Percentiles rank a stretch among this genome's conserved stretches.
phyloP scores from a whole-genome alignment of 1,139 yeast species.

The Debaryomyces udenii region DNA sequence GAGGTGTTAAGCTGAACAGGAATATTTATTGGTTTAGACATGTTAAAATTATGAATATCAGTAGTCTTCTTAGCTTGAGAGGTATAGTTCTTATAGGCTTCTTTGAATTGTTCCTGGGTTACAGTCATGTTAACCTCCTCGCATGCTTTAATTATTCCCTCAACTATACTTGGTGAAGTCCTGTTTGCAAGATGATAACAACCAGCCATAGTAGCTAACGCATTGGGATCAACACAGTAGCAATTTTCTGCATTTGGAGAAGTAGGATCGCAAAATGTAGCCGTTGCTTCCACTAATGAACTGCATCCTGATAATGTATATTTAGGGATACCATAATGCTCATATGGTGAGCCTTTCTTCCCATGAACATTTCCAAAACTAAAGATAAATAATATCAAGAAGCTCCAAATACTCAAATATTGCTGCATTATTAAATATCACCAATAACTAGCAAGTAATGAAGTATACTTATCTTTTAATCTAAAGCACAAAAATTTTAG shows the following conservation, averaged over 20 bases:
- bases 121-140: conserved; percentile 14
- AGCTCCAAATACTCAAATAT: not conserved
- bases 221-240: conserved; percentile 16
- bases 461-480: not conserved
- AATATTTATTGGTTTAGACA: conserved; percentile 19
- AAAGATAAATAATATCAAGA: conserved; percentile 1
- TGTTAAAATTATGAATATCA: conserved; percentile 28
- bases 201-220: conserved; percentile 22
- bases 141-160: conserved; percentile 17
- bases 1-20: conserved; percentile 27
- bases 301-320: conserved; percentile 23
- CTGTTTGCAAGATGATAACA: conserved; percentile 14
- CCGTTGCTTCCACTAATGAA: conserved; percentile 11
- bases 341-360: conserved; percentile 15
- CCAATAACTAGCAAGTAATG: not conserved
- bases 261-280: conserved; percentile 19
- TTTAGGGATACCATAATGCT: conserved; percentile 12
- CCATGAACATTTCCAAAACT: conserved; percentile 2
- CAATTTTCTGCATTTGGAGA: conserved; percentile 12
- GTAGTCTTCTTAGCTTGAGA: conserved; percentile 21
- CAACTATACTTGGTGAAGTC: conserved; percentile 8
- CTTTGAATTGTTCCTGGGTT: conserved; percentile 20
- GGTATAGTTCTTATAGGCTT: conserved; percentile 22
- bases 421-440: no score
- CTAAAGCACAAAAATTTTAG: not conserved